Evolutionary conservation across 768 basidiomycete genomes (phyloP).

Genomic region (Leccinellum luteum): DNA sequence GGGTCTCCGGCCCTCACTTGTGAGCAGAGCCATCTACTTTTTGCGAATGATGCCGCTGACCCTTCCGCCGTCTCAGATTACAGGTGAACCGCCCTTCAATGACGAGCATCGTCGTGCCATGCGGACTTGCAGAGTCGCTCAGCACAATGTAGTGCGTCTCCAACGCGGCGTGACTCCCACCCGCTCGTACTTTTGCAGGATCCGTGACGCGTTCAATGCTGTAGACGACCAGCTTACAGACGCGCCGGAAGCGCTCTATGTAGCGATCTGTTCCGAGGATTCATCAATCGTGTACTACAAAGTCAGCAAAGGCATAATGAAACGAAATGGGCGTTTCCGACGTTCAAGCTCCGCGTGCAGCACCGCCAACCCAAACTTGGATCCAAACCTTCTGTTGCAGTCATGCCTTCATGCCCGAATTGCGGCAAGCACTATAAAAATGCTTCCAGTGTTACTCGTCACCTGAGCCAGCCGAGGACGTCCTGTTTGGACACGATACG

Average conservation of each 20-base stretch:
- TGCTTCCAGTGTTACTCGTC: too few relatives aligned
- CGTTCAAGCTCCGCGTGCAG: too few relatives aligned
- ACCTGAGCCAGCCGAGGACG: too few relatives aligned
- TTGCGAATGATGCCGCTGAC: background rate
- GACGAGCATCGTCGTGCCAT: slow-evolving; percentile 53
- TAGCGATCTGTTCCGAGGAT: slow-evolving; percentile 74
- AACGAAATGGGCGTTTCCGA: slow-evolving; percentile 30
- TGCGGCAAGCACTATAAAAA: too few relatives aligned
- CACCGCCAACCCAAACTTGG: too few relatives aligned
- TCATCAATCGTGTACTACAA: slow-evolving; percentile 86
- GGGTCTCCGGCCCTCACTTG: slow-evolving; percentile 54
- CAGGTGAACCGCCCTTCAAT: slow-evolving; percentile 34
- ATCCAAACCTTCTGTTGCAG: too few relatives aligned
- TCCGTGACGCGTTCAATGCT: slow-evolving; percentile 53
- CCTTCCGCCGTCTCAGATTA: slow-evolving; percentile 34
- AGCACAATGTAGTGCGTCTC: slow-evolving; percentile 56
- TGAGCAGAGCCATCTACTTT: slow-evolving; percentile 23
- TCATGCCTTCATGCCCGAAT: too few relatives aligned
- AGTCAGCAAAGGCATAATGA: slow-evolving; percentile 72
- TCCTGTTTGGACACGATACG: too few relatives aligned
- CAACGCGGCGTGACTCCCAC: background rate
- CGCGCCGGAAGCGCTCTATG: slow-evolving; percentile 47
- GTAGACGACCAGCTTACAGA: slow-evolving; percentile 31
- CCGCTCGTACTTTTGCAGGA: slow-evolving; percentile 36
- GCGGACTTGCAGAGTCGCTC: slow-evolving; percentile 62